Percentiles rank a stretch among this genome's conserved stretches.
These are phyloP conservation scores for Fistulina hepatica DNA, from an alignment of 1,284 basidiomycete species.

Conservation along the genomic window DNA sequence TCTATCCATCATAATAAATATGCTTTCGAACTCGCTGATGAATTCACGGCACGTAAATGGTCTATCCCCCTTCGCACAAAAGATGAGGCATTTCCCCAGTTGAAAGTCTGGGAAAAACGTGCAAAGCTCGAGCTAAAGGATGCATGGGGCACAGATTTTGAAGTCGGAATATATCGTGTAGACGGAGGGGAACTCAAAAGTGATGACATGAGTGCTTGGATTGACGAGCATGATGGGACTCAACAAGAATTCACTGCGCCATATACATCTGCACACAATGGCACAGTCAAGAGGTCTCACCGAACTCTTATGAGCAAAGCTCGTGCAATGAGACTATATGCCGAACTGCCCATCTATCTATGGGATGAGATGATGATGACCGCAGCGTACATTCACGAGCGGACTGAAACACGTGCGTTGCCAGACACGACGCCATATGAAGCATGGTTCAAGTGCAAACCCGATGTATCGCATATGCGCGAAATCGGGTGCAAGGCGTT, in stretches of 20 bases:
- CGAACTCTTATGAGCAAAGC: constrained; percentile 18
- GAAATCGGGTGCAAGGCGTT: constrained; percentile 24
- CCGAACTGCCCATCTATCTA: constrained; percentile 13
- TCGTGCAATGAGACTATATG: constrained; percentile 17
- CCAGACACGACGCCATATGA: constrained; percentile 21
- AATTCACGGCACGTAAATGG: constrained; percentile 22
- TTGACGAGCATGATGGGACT: constrained; percentile 10
- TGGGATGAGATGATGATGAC: constrained; percentile 24
- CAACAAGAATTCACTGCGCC: constrained; percentile 15
- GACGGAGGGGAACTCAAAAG: constrained; percentile 27
- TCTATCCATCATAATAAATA: constrained; percentile 22
- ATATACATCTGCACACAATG: constrained; percentile 20
- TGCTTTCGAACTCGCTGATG: constrained; percentile 27
- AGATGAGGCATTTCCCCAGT: constrained; percentile 12
- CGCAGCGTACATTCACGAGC: constrained; percentile 17
- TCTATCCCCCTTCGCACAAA: constrained; percentile 21
- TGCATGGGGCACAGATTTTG: constrained; percentile 1
- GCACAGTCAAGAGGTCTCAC: constrained; percentile 19
- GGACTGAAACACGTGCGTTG: constrained; percentile 15
- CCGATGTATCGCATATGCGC: constrained; percentile 21
- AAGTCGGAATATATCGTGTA: constrained; percentile 10
- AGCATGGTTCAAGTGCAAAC: constrained; percentile 16
- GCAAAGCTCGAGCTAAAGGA: constrained; percentile 15
- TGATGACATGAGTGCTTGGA: constrained; percentile 16
- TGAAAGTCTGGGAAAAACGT: constrained; percentile 18